Percentiles rank a stretch among this genome's conserved stretches.
phyloP scores from a whole-genome alignment of 768 basidiomycete genomes.

The Rhodotorula graminis region DNA sequence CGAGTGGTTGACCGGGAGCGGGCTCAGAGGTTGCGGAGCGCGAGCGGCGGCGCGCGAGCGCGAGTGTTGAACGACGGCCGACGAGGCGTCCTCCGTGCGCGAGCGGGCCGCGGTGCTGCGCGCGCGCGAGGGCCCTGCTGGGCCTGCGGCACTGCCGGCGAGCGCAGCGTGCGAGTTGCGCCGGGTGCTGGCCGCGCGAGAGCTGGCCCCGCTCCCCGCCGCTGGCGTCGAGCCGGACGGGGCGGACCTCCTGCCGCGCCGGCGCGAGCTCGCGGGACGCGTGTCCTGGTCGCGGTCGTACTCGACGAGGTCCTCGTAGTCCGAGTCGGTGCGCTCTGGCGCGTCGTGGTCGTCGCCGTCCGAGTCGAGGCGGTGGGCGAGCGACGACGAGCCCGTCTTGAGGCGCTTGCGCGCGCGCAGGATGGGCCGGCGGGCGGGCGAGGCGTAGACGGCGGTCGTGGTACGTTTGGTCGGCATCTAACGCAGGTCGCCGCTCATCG shows the following conservation, averaged over 20 bases:
- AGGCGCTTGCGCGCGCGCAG: slow-evolving; percentile 4
- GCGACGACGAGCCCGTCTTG: not conserved
- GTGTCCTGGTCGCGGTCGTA: not conserved
- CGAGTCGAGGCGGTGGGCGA: not conserved
- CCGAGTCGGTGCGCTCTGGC: slow-evolving; percentile 12
- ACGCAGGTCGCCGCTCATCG: not conserved
- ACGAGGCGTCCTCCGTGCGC: not conserved
- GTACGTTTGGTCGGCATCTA: slow-evolving; percentile 21
- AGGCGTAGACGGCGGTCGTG: not conserved
- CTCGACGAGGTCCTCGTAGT: slow-evolving; percentile 3
- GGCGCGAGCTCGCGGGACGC: not conserved
- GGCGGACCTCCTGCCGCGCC: not conserved
- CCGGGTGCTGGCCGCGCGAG: not conserved
- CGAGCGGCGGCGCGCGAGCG: not conserved
- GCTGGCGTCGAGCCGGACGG: not conserved
- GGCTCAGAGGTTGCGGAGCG: slow-evolving; percentile 8
- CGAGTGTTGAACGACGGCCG: slow-evolving; percentile 19
- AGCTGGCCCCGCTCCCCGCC: not conserved
- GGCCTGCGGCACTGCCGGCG: no score
- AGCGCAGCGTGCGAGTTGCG: not conserved
- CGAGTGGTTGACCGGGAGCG: slow-evolving; percentile 20
- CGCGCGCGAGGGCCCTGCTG: not conserved
- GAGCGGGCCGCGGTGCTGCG: not conserved
- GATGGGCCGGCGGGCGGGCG: not conserved
- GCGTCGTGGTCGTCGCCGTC: slow-evolving; percentile 7